Conservation (phyloP, 371 early-diverging fungal species). For the Zychaea mexicana region DNA sequence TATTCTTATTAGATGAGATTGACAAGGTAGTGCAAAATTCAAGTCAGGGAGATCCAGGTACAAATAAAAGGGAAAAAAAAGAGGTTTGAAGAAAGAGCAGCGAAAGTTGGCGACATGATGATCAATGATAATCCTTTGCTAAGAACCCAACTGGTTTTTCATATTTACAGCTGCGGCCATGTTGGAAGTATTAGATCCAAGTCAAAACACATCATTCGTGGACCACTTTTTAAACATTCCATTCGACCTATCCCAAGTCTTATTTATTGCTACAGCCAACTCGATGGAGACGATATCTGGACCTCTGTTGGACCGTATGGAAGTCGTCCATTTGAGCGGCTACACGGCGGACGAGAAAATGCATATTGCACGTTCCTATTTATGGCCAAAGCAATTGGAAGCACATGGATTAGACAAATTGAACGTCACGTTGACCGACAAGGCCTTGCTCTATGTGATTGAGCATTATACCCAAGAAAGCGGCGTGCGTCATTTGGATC, state of each 20-base stretch:
- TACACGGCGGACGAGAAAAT: slow-evolving; percentile 86
- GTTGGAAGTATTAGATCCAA: slow-evolving; percentile 88
- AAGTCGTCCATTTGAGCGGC: slow-evolving; percentile 78
- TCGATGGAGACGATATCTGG: slow-evolving; percentile 74
- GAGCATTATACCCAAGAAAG: slow-evolving; percentile 80
- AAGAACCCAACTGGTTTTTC: neutral
- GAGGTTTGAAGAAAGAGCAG: neutral
- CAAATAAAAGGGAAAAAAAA: neutral
- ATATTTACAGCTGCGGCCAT: slow-evolving; percentile 64
- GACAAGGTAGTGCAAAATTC: slow-evolving; percentile 77
- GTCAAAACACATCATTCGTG: slow-evolving; percentile 73
- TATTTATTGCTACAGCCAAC: slow-evolving; percentile 91
- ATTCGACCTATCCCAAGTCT: slow-evolving; percentile 79
- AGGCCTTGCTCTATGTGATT: slow-evolving; percentile 59
- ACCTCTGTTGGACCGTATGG: slow-evolving; percentile 88
- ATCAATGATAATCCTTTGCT: too few relatives aligned
- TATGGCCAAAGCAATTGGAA: slow-evolving; percentile 72
- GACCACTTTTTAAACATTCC: slow-evolving; percentile 87
- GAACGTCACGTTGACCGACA: slow-evolving; percentile 48
- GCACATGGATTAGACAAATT: slow-evolving; percentile 63
- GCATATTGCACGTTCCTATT: slow-evolving; percentile 49
- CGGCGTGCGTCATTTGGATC: slow-evolving; percentile 80
- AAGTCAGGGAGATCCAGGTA: slow-evolving; percentile 78
- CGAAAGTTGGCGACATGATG: neutral
- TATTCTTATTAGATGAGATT: slow-evolving; percentile 78